Percentiles rank a stretch among this genome's conserved stretches.
phyloP scores from a whole-genome alignment of 495 filamentous ascomycete genomes.

The Filosporella fistucella region DNA sequence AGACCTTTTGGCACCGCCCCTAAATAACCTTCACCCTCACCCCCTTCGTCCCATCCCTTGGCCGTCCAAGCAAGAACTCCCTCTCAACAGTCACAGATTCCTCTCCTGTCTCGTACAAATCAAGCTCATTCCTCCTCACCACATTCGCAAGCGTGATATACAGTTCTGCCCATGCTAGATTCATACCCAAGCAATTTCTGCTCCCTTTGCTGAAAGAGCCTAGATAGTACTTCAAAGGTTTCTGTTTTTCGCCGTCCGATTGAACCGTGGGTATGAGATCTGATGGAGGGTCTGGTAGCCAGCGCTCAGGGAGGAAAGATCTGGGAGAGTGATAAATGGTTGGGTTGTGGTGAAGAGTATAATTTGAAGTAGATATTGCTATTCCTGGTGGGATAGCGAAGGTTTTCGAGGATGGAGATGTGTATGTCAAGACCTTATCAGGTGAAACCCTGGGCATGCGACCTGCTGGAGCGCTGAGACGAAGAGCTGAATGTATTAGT shows the following conservation, averaged over 20 bases:
- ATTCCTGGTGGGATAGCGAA: constrained; percentile 28
- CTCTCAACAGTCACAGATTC: constrained; percentile 7
- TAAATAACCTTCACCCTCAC: constrained; percentile 22
- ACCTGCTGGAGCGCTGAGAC: constrained; percentile 28
- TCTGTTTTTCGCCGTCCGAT: constrained; percentile 6
- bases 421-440: constrained; percentile 24
- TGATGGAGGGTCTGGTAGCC: constrained; percentile 25
- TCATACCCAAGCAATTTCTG: constrained; percentile 46
- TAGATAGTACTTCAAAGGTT: constrained; percentile 33
- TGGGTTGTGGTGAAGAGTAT: constrained; percentile 42
- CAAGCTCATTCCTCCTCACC: constrained; percentile 24
- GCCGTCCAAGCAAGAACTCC: constrained; percentile 31
- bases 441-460: no score
- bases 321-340: constrained; percentile 42
- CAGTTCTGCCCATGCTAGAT: constrained; percentile 40
- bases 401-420: constrained; percentile 21
- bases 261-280: neutral
- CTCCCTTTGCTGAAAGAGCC: constrained; percentile 44
- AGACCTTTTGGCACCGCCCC: no score
- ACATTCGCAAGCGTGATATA: constrained; percentile 34
- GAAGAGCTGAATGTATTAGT: constrained; percentile 28
- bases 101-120: constrained; percentile 13
- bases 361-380: constrained; percentile 41
- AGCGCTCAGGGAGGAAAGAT: constrained; percentile 45
- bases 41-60: constrained; percentile 32